Evolutionary conservation across 2,329 filamentous ascomycete genomes (phyloP), one percentile per base, ranked within the genome.

Genomic region (Grosmannia clavigera): DNA sequence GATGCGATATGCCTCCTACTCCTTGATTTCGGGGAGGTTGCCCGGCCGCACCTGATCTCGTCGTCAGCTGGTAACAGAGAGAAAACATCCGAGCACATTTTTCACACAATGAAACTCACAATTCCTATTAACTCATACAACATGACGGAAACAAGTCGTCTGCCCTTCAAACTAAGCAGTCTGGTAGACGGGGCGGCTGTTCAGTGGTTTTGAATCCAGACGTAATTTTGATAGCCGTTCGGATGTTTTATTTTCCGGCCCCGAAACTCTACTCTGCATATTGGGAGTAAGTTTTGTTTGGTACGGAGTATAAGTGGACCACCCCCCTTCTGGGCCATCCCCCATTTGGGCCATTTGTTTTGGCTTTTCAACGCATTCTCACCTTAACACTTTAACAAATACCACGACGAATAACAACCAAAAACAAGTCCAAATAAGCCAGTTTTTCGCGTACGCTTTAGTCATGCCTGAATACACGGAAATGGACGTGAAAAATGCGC

Each of bases 61-160:
- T 22, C 3, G 35, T 58, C 55, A 60, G 58, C 29, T 53, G 1
- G 33, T 29, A 11, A 33, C 31, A 14, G 29, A 5, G n/a, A 9
- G 4, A 19, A 27, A 51, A 9, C 19, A 16, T 27, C n/a, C 3
- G 3, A 14, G 19, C 7, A 6, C 33, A 1, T 29, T 1, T 3
- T 12, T 3, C 12, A 35, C 3, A 14, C 6, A 38, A 19, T 3
- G 25, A 16, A 22, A 77, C 87, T 69, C 77, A 96, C 94, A 76
- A 96, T 87, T 73, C 89, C 94, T 74, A 99, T 94, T 70, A 97
- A 79, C 78, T 99, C 94, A 80, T 99, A 99, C 76, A 99, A 79
- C 94, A 99, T 96, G 66, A 73, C 80, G 71, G 67, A 35, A 46
- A 38, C 52, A 25, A 22, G 46, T 50, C 59, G 27, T 38, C 62